Evolutionary conservation across 1,284 basidiomycete species (phyloP), one percentile per base, ranked within the genome.

Genomic region (Fereydounia khargensis): DNA sequence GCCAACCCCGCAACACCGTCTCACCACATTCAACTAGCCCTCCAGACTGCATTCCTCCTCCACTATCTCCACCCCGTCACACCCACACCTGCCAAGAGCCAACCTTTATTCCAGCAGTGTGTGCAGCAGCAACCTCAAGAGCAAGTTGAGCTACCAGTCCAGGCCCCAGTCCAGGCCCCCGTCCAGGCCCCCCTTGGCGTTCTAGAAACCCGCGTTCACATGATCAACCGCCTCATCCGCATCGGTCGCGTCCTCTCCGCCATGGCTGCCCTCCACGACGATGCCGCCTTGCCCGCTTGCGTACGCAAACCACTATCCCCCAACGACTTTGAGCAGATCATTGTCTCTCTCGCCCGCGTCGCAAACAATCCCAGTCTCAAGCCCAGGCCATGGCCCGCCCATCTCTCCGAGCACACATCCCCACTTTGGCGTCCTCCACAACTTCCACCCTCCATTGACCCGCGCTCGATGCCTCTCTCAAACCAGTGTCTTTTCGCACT

Each of bases 401-500:
- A 16, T 13, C n/a, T 5, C 22, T 3, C 11, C 21, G 6, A 18
- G 9, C 3, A 23, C 14, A 14, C 17, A 13, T 0, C 23, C 33
- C 2, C 31, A n/a, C 48, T 61, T 6, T 61, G 58, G 58, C 32
- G 51, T 7, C 58, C 58, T 4, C 3, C 27, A 9, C 33, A 25
- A 3, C 46, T 61, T 0, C 42, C 51, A 18, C 39, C 48, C 2
- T 20, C 42, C 37, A 47, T 58, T 17, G 35, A 42, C 7, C 46
- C 47, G 18, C 50, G 48, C 18, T 30, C 46, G 14, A 40, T 62
- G 0, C 35, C 54, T 8, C 47, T 62, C 27, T 45, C 47, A 3
- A 19, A 34, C 6, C 59, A 62, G 33, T 57, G 59, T 43, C 39
- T 53, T 34, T 53, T 53, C 22, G 59, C 59, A 27, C 57, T 62